These are phyloP conservation scores for Pelargonium citronellum DNA, from an alignment of 441 rosid species.

Conservation along the genomic window DNA sequence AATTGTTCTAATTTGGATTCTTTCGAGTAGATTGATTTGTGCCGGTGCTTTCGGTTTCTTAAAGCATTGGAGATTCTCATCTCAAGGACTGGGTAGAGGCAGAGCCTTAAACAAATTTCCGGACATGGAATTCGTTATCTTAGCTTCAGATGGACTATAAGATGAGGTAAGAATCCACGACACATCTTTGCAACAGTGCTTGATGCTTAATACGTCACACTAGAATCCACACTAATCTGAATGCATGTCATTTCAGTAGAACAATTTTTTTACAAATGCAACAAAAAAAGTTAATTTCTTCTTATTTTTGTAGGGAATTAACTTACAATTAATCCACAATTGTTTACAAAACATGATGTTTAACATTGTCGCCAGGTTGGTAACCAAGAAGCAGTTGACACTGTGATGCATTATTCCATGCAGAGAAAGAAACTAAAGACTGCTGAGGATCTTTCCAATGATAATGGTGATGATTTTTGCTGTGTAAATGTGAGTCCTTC, in stretches of 20 bases:
- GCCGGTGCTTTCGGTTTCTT: slow-evolving; percentile 48
- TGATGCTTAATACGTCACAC: background rate
- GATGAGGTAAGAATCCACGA: slow-evolving; percentile 38
- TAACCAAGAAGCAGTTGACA: slow-evolving; percentile 68
- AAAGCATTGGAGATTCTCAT: slow-evolving; percentile 87
- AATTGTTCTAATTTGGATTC: too few relatives aligned
- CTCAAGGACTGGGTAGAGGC: slow-evolving; percentile 74
- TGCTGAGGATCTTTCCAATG: slow-evolving; percentile 19
- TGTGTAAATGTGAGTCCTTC: slow-evolving; percentile 62
- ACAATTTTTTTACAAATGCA: too few relatives aligned
- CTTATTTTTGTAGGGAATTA: background rate
- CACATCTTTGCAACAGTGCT: background rate
- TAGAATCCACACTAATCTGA: too few relatives aligned
- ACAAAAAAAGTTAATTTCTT: background rate
- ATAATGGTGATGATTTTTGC: slow-evolving; percentile 30
- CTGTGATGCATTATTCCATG: slow-evolving; percentile 29
- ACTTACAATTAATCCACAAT: background rate
- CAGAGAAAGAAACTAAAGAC: slow-evolving; percentile 32
- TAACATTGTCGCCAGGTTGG: slow-evolving; percentile 39
- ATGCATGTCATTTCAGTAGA: too few relatives aligned
- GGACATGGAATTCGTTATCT: slow-evolving; percentile 68
- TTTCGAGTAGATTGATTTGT: too few relatives aligned
- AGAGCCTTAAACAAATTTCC: slow-evolving; percentile 61
- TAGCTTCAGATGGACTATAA: slow-evolving; percentile 91
- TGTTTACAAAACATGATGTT: background rate